phyloP scores from a whole-genome alignment of 2,329 filamentous ascomycete species.

The Neonectria coccinea region DNA sequence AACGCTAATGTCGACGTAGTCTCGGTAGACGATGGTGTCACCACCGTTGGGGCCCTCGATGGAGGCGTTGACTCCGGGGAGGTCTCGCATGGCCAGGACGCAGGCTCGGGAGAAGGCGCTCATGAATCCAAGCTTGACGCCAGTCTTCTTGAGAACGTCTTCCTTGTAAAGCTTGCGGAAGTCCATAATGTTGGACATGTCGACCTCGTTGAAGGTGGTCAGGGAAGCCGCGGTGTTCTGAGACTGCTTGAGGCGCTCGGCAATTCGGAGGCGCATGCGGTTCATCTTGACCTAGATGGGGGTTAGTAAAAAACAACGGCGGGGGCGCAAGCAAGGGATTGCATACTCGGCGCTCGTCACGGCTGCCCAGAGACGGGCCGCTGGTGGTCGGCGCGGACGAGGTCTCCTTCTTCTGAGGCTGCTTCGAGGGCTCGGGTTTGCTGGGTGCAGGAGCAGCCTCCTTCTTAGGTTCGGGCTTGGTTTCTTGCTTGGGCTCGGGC shows the following conservation, averaged over 20 bases:
- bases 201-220: constrained; percentile 99
- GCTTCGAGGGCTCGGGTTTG: constrained; percentile 40
- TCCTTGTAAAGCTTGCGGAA: constrained; percentile 99
- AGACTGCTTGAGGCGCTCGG: constrained; percentile 97
- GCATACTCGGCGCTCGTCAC: constrained; percentile 88
- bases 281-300: constrained; percentile 93
- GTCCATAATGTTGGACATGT: constrained; percentile 98
- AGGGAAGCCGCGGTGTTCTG: constrained; percentile 98
- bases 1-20: constrained; percentile 98
- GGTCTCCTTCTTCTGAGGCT: constrained; percentile 45
- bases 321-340: background rate
- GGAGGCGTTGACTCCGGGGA: constrained; percentile 95
- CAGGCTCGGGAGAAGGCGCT: constrained; percentile 93
- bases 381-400: constrained; percentile 36
- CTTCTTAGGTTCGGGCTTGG: constrained; percentile 1
- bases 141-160: constrained; percentile 93
- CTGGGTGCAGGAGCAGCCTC: constrained; percentile 39
- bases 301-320: constrained; percentile 8
- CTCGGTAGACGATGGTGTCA: constrained; percentile 97
- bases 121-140: constrained; percentile 99
- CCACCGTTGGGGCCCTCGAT: constrained; percentile 96
- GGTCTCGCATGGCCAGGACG: constrained; percentile 91
- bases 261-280: constrained; percentile 97
- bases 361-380: constrained; percentile 69
- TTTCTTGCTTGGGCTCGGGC: constrained; percentile 52